Base-by-base conservation (phyloP, 108 stramenopile species). In the Schizochytrium sp. region DNA sequence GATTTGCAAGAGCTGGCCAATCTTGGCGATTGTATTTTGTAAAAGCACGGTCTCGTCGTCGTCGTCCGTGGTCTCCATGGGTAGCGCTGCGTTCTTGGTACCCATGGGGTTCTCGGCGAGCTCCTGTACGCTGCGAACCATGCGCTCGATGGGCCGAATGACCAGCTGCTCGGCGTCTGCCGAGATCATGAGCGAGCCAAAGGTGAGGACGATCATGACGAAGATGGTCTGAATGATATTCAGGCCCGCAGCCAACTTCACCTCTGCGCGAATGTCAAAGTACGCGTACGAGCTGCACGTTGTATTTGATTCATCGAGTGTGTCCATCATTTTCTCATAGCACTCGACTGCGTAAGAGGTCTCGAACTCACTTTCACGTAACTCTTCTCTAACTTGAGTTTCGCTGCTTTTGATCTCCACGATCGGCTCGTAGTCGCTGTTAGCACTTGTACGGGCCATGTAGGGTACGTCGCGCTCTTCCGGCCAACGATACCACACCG, bases 1-100 rank as follows among this genome's bases (percentile, higher is more conserved):
- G 71, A 98, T 96, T 88, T 96, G 92, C 14, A 99, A 92, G 34
- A 99, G 91, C 90, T 96, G 96, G 12, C 97, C 95, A 90, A 98
- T 98, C 90, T 97, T 98, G 6, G 95, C 91, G 45, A 99, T 95
- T 0, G 98, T 96, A 60, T 93, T 95, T 69, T 97, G 93, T 16
- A 99, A 95, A 76, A 96, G 94, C 53, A 96, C 96, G 5, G 98
- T 98, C 93, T 99, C 98, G 90, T 88, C 60, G 48, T 63, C 88
- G 25, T 69, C 60, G 43, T 71, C 88, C 23, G 53, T 87, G 8
- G n/a, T 58, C 53, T 1, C 53, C 41, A 23, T 25, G 25, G 53
- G 53, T 5, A 41, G n/a, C 34, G 44, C 87, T 18, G 58, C 43
- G 21, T 58, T 34, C 4, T 47, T 88, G 88, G 25, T 72, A 12